Evolutionary conservation across 1,284 basidiomycete species (phyloP), one percentile per base, ranked within the genome.

Genomic region (Leccinum ponderosum): DNA sequence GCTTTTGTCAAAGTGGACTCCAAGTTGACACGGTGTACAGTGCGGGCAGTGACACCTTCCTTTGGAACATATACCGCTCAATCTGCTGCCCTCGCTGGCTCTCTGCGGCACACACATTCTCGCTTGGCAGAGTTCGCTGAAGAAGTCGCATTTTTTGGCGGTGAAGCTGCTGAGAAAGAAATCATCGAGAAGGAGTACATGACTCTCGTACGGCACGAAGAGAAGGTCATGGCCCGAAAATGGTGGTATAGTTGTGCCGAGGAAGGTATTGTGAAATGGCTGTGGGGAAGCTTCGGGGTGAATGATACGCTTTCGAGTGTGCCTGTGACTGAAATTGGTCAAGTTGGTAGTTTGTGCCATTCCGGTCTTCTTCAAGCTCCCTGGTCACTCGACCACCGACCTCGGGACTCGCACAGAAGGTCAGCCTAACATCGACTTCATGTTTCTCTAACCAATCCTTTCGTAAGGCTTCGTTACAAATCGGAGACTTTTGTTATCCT

Each of bases 241-340:
- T 93, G 97, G 81, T 94, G 91, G 87, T 95, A 97, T 75, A 89
- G 91, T 2, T 94, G 95, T 76, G 85, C 89, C 7, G 95, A 98
- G 74, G 97, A 99, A 75, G 95, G 95, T 2, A 90, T 99, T 60
- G 91, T 98, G 71, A 98, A 98, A 77, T 97, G 96, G 96, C 74
- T 96, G 14, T 98, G 97, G 97, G 96, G 96, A 66, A 91, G 90
- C 71, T 91, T 97, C 71, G 96, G 96, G 25, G 88, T 93, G 33
- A 64, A 73, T 67, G 84, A 78, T 37, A 9, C 29, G 20, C 42
- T 22, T 63, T 33, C 56, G 33, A 15, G 15, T 44, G 14, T 51
- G 44, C 47, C 6, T 53, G 56, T 65, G 33, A 64, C 62, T 61
- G 33, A 60, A 57, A 54, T 51, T 39, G 4, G 53, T 62, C 35